Conservation (phyloP, 768 basidiomycete species). For the Stropharia rugosoannulata region DNA sequence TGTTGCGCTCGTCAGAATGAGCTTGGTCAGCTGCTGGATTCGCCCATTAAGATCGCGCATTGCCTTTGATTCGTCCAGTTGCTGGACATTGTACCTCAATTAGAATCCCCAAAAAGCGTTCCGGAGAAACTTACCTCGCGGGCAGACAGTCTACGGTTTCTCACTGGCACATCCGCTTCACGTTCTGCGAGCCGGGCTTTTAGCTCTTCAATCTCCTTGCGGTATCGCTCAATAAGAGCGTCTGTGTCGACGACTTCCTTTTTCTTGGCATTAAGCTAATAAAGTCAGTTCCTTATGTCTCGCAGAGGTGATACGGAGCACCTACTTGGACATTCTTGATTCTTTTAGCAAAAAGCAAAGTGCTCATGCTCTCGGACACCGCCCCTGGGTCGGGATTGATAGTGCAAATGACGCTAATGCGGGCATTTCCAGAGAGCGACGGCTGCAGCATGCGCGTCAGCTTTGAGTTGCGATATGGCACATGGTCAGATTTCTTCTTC, state of each 20-base stretch:
- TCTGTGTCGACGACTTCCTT: conserved; percentile 93
- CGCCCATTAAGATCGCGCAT: conserved; percentile 80
- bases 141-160: conserved; percentile 48
- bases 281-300: not conserved
- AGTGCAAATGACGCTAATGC: conserved; percentile 95
- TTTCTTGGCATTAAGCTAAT: conserved; percentile 79
- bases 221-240: conserved; percentile 90
- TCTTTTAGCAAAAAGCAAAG: conserved; percentile 86
- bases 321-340: conserved; percentile 85
- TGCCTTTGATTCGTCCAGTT: conserved; percentile 83
- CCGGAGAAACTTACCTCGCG: conserved; percentile 38
- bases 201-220: conserved; percentile 92
- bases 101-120: not conserved
- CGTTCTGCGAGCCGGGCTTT: conserved; percentile 69
- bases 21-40: conserved; percentile 80
- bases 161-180: conserved; percentile 59
- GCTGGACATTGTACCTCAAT: conserved; percentile 35
- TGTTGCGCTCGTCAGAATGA: conserved; percentile 83
- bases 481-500: conserved; percentile 82
- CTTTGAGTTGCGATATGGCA: conserved; percentile 95
- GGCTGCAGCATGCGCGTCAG: conserved; percentile 93
- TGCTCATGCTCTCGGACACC: conserved; percentile 83
- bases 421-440: conserved; percentile 91
- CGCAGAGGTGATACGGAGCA: not conserved
- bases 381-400: conserved; percentile 84